Percentiles rank a stretch among this genome's conserved stretches.
Evolutionary conservation across 176 grass and related monocot genomes (phyloP).

Genomic region (Elaeis guineensis): DNA sequence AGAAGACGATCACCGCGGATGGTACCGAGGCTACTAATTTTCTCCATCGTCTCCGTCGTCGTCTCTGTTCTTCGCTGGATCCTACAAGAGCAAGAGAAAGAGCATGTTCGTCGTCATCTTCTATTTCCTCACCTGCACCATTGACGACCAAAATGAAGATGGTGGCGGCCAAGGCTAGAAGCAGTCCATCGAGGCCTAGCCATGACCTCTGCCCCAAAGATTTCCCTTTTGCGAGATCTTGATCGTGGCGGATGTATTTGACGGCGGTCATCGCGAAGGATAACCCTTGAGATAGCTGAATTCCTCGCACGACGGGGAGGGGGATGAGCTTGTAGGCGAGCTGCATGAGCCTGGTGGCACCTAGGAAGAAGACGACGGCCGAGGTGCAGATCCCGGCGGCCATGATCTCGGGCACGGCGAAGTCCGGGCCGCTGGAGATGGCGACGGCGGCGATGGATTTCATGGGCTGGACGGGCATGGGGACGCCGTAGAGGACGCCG

Average conservation of each 20-base stretch:
- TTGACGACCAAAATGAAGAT: conserved; percentile 69
- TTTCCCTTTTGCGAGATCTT: conserved; percentile 59
- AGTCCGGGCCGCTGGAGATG: conserved; percentile 23
- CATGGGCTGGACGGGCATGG: conserved; percentile 38
- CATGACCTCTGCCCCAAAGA: conserved; percentile 28
- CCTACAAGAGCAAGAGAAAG: no score
- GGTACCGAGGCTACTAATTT: conserved; percentile 20
- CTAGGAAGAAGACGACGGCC: conserved; percentile 51
- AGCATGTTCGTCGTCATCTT: conserved; percentile 1
- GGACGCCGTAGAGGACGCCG: conserved; percentile 43
- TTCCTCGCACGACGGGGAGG: conserved; percentile 78
- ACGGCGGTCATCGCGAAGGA: conserved; percentile 79
- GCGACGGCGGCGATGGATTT: conserved; percentile 39
- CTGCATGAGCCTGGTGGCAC: conserved; percentile 60
- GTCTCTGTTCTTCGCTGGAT: background rate
- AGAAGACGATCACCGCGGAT: conserved; percentile 72
- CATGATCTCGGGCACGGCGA: conserved; percentile 56
- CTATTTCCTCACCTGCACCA: conserved; percentile 40
- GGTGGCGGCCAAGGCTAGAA: conserved; percentile 38
- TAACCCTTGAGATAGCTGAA: conserved; percentile 81
- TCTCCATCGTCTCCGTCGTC: background rate
- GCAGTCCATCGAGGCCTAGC: conserved; percentile 73
- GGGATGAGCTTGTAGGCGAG: conserved; percentile 69
- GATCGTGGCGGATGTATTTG: conserved; percentile 72
- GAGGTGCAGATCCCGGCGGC: conserved; percentile 68